Base-by-base conservation (phyloP, 805 yeast species). In the Phaffomyces antillensis region DNA sequence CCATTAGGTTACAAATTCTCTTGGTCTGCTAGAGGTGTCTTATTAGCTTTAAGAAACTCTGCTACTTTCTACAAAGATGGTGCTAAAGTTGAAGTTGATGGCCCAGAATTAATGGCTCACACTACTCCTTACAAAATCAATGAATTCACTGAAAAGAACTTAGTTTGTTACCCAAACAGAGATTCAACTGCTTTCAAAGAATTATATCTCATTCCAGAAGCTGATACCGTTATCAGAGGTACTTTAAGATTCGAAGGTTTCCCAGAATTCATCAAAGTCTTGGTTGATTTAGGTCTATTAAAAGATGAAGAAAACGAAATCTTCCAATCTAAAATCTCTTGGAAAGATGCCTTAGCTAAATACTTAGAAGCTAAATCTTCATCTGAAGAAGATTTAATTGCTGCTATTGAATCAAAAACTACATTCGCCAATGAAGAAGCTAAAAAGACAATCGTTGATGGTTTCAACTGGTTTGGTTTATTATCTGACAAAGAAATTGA, bases 1-100 rank as follows among this genome's bases (percentile, higher is more conserved):
- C 99, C 99, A 47, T 76, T 93, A 65, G 99, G 99, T 57, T 93
- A 93, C 81, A 93, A 93, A 75, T 93, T 93, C 72, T 90, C 98
- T 37, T 93, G 99, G 99, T 88, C 97, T 30, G 90, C 98, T 33
- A 83, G 99, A 70, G 99, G 99, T 70, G 98, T 93, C 36, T 72
- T 93, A 62, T 77, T 93, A 60, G 99, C 99, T 17, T 77, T 93
- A 64, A 84, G 96, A 77, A 95, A 93, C 75, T 72, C 84, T 51
- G 99, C 98, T 52, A 81, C 80, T 58, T 91, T 81, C 75, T 91
- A 83, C 79, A 71, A 83, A 69, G 83, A 88, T 62, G 97, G 96
- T 61, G 67, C 87, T 63, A 68, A 87, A 54, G 96, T 76, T 48
- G 76, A 80, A 39, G 82, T 93, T 61, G 73, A 77, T 47, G 88